Conservation (phyloP, 179 eudicot species). For the Silene noctiflora region DNA sequence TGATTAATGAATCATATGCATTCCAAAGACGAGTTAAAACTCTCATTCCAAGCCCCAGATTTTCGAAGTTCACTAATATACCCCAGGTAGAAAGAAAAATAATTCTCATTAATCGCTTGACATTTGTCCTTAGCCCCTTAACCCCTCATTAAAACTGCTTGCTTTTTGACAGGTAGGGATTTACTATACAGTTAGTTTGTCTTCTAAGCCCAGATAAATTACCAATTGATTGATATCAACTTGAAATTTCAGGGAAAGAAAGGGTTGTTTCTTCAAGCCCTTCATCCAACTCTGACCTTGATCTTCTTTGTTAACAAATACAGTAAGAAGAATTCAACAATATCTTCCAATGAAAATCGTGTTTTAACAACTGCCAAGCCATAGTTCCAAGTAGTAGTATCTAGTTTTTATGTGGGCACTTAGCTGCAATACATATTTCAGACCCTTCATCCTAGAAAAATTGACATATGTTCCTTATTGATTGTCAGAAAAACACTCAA, state of each 20-base stretch:
- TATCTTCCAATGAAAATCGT: neutral
- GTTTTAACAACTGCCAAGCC: constrained; percentile 3
- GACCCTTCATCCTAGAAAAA: neutral
- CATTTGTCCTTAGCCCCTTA: neutral
- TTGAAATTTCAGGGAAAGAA: neutral
- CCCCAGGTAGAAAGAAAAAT: neutral
- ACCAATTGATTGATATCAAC: neutral
- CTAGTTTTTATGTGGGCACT: neutral
- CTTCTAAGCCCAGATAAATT: constrained; percentile 1
- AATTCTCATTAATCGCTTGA: neutral
- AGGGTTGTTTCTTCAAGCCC: neutral
- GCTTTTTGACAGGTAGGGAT: neutral
- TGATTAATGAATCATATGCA: constrained; percentile 2
- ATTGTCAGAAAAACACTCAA: neutral
- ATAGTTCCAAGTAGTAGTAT: neutral
- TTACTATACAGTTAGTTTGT: neutral
- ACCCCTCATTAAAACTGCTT: neutral
- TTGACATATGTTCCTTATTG: neutral
- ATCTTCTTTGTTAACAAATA: neutral
- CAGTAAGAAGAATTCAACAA: neutral
- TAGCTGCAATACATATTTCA: neutral
- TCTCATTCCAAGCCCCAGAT: neutral
- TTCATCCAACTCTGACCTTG: neutral
- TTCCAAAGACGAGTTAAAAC: neutral
- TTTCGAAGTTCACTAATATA: neutral